These are phyloP conservation scores for Passalora sequoiae DNA, from an alignment of 2,329 filamentous ascomycete genomes.

Conservation along the genomic window DNA sequence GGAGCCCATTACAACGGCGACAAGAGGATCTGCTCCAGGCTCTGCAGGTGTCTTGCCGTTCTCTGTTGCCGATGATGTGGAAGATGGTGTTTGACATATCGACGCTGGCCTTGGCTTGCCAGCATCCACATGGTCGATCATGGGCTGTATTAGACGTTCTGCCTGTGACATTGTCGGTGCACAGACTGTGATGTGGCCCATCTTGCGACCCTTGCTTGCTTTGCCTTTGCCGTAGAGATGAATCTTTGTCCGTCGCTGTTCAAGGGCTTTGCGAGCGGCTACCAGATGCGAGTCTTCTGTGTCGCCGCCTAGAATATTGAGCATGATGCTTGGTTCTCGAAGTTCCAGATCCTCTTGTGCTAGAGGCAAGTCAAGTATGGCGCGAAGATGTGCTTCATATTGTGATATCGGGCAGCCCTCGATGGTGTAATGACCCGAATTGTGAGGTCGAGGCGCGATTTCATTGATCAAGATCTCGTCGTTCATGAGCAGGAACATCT, in stretches of 20 bases:
- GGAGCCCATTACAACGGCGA: conserved; percentile 79
- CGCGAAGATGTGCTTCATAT: conserved; percentile 81
- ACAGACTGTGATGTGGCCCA: conserved; percentile 86
- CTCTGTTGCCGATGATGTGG: conserved; percentile 14
- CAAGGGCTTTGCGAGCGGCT: conserved; percentile 53
- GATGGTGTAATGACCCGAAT: conserved; percentile 93
- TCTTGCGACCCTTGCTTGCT: conserved; percentile 83
- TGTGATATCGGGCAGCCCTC: conserved; percentile 87
- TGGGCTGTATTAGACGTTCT: conserved; percentile 61
- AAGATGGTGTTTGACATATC: conserved; percentile 29
- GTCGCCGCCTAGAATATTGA: conserved; percentile 73
- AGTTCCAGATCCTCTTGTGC: conserved; percentile 49
- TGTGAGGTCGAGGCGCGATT: conserved; percentile 77
- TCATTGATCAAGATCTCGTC: conserved; percentile 74
- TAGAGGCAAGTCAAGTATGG: conserved; percentile 68
- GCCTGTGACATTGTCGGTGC: conserved; percentile 62
- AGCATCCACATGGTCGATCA: conserved; percentile 61
- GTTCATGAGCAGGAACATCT: conserved; percentile 82
- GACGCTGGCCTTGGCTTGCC: conserved; percentile 43
- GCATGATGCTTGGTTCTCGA: conserved; percentile 63
- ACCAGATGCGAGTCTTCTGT: conserved; percentile 58
- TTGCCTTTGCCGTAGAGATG: conserved; percentile 89
- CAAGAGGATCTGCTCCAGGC: conserved; percentile 47
- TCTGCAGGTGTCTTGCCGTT: conserved; percentile 12
- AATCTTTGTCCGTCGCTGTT: conserved; percentile 55